Base-by-base conservation (phyloP, 1,284 basidiomycete species). In the Laetiporus sulphureus region DNA sequence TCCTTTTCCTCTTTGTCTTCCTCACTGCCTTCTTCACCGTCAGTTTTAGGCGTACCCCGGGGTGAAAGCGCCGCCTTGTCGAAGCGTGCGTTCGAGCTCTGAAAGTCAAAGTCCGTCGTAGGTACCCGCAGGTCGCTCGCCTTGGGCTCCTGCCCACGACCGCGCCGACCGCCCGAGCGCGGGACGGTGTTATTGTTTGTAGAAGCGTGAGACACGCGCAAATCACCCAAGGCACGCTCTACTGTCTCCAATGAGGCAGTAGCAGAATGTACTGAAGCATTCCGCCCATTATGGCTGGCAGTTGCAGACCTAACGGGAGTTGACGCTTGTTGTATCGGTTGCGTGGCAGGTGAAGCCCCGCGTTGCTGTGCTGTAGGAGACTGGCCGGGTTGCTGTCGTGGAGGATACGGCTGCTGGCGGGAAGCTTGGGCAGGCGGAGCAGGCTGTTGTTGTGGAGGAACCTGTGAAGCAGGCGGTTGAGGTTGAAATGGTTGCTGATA, bases 171-270 rank as follows among this genome's bases (percentile, higher is more conserved):
- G 4, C 70, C 64, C 23, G 60, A 58, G n/a, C 57, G 55, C 27
- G 42, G 49, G 29, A 46, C 51, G 16, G 46, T 47, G 29, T 42
- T 47, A 34, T 47, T 49, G 32, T 48, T 52, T 23, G 36, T 58
- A 31, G 42, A 48, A 13, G 46, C 66, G 38, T 65, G 67, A 23
- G 72, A 64, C 5, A 78, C 74, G 38, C 82, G 79, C 39, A 89
- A 61, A 53, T 88, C 84, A 31, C 79, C 80, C n/a, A 89, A 64
- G 2, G 85, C 85, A 40, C 83, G 81, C 53, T 87, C 84, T 35
- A 89, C 83, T 23, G 75, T 83, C 61, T 88, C 81, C 41, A 88
- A 66, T 3, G 85, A 86, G 0, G 79, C 81, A 0, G 81, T 76
- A 2, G 84, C 85, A 7, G 77, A 80, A 50, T 77, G 78, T 12